These are phyloP conservation scores for Ephemerocybe angulata DNA, from an alignment of 768 basidiomycete genomes.

Conservation along the genomic window DNA sequence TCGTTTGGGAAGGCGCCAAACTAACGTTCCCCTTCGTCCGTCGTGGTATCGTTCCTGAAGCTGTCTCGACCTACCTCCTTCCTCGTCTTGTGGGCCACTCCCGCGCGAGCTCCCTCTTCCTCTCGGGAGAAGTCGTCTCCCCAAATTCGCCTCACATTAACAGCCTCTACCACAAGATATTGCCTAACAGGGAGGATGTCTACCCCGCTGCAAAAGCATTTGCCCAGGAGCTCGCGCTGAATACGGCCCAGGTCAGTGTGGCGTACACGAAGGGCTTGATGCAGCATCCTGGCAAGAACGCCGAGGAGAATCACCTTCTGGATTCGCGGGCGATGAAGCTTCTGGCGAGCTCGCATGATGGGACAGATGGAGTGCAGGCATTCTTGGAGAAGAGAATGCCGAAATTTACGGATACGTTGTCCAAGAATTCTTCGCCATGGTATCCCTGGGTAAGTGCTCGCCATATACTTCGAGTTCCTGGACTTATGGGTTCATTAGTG, in stretches of 20 bases:
- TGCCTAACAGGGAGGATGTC: constrained; percentile 48
- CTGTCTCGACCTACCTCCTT: constrained; percentile 41
- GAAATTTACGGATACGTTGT: constrained; percentile 43
- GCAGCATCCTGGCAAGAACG: constrained; percentile 44
- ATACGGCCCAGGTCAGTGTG: constrained; percentile 48
- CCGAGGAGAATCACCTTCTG: constrained; percentile 52
- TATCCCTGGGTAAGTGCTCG: constrained; percentile 47
- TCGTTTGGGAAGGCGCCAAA: constrained; percentile 50
- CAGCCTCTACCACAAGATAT: constrained; percentile 44
- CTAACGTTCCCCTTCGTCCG: constrained; percentile 48
- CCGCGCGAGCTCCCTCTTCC: constrained; percentile 46
- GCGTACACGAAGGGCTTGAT: constrained; percentile 52
- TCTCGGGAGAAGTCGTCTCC: constrained; percentile 42
- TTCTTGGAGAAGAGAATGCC: constrained; percentile 47
- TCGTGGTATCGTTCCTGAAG: constrained; percentile 49
- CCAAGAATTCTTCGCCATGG: constrained; percentile 38
- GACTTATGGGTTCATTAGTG: constrained; percentile 27
- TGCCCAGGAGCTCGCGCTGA: constrained; percentile 47
- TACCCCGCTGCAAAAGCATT: constrained; percentile 50
- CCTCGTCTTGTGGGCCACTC: constrained; percentile 53
- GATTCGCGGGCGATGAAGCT: constrained; percentile 48
- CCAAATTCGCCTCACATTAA: constrained; percentile 42
- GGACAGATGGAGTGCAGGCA: constrained; percentile 42
- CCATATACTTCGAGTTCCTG: not conserved
- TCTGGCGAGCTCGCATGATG: constrained; percentile 37